Conservation (phyloP, 805 yeast species). For the Zygosaccharomyces bailii region DNA sequence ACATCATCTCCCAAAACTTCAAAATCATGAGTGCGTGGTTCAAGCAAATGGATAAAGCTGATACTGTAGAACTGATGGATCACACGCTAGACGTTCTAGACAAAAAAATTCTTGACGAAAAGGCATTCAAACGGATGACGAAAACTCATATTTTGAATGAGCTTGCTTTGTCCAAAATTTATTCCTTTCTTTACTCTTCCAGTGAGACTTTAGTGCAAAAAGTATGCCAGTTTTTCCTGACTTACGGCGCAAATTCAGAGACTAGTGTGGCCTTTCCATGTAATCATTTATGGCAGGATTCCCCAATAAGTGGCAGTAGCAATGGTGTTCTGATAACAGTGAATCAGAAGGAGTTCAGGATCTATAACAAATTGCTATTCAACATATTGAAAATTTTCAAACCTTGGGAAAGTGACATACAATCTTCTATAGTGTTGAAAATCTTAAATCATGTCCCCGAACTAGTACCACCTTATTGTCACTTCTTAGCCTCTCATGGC, state of each 20-base stretch:
- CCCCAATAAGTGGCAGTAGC: constrained; percentile 21
- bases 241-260: constrained; percentile 47
- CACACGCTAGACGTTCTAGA: constrained; percentile 48
- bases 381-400: constrained; percentile 61
- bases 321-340: constrained; percentile 45
- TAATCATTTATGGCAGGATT: constrained; percentile 50
- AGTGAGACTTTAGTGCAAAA: constrained; percentile 38
- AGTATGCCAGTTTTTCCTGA: constrained; percentile 47
- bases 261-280: constrained; percentile 45
- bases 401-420: constrained; percentile 75
- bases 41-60: constrained; percentile 55
- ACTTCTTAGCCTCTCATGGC: constrained; percentile 59
- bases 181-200: constrained; percentile 46
- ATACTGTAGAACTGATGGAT: constrained; percentile 43
- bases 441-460: constrained; percentile 61
- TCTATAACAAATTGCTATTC: constrained; percentile 66
- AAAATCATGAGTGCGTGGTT: constrained; percentile 65
- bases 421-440: constrained; percentile 50
- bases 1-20: constrained; percentile 52
- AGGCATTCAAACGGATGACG: constrained; percentile 57
- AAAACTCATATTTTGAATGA: constrained; percentile 79
- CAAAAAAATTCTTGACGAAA: constrained; percentile 53
- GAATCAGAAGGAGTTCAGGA: constrained; percentile 51
- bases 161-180: constrained; percentile 58
- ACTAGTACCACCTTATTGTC: constrained; percentile 66